These are phyloP conservation scores for Fomitopsis palustris DNA, from an alignment of 1,284 basidiomycete genomes.

Conservation along the genomic window DNA sequence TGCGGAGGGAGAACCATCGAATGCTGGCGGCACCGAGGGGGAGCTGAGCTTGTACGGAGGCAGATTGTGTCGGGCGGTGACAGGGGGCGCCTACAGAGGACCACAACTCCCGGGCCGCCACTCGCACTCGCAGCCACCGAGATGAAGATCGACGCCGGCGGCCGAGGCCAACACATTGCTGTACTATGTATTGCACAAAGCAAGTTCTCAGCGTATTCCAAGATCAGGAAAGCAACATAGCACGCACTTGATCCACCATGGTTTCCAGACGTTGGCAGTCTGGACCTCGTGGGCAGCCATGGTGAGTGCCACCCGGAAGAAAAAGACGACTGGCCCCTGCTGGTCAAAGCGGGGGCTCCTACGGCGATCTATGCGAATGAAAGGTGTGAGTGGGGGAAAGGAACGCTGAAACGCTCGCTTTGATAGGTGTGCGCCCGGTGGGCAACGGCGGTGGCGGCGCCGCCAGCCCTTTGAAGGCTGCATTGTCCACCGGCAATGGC, in stretches of 20 bases:
- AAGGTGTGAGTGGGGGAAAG: neutral
- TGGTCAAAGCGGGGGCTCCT: neutral
- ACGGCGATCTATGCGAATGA: neutral
- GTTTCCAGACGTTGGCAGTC: neutral
- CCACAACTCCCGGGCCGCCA: neutral
- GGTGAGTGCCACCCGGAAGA: neutral
- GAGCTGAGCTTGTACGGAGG: no score
- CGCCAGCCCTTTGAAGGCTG: neutral
- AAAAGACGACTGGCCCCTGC: neutral
- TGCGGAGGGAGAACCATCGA: no score
- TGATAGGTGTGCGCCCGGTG: neutral
- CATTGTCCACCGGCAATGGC: slow-evolving; percentile 1
- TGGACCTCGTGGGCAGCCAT: neutral
- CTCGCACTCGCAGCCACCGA: neutral
- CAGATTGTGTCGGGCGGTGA: neutral
- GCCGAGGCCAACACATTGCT: neutral
- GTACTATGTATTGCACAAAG: neutral
- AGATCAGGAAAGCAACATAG: neutral
- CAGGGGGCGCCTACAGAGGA: neutral
- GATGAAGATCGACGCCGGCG: neutral
- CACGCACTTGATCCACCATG: neutral
- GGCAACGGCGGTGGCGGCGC: neutral
- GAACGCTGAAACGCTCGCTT: neutral
- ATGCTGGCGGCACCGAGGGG: no score
- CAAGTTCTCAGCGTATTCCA: neutral